Evolutionary conservation across 345 rosid genomes (phyloP).

Genomic region (Salix suchowensis): DNA sequence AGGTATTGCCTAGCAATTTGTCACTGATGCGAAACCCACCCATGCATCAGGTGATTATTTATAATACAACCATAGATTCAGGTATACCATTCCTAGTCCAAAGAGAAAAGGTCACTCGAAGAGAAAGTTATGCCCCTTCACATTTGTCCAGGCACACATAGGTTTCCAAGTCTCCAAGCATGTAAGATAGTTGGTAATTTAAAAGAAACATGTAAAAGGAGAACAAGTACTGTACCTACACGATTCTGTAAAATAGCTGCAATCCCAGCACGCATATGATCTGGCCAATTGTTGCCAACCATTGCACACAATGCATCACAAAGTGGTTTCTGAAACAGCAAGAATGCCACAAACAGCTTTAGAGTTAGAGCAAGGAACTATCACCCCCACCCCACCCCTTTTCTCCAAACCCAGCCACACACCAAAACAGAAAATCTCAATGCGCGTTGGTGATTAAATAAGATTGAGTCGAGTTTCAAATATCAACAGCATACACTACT

Average conservation of each 20-base stretch:
- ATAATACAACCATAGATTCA: neutral
- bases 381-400: neutral
- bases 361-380: neutral
- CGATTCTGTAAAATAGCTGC: constrained; percentile 79
- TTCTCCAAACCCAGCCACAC: too few relatives aligned
- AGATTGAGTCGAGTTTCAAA: neutral
- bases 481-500: neutral
- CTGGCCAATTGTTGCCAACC: constrained; percentile 53
- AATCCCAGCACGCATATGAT: constrained; percentile 59
- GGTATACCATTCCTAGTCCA: too few relatives aligned
- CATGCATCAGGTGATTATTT: neutral
- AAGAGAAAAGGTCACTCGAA: neutral
- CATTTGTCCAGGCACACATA: neutral
- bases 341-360: constrained; percentile 5
- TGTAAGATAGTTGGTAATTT: neutral
- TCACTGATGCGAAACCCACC: neutral
- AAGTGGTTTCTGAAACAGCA: constrained; percentile 45
- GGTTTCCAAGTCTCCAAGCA: neutral
- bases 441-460: neutral
- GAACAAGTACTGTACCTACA: constrained; percentile 42
- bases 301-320: constrained; percentile 48
- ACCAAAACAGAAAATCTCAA: neutral
- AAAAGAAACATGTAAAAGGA: neutral
- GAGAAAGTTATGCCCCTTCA: neutral
- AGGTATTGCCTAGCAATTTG: neutral